Evolutionary conservation across 768 basidiomycete genomes (phyloP), one percentile per base, ranked within the genome.

Genomic region (Lyophyllum semitale): DNA sequence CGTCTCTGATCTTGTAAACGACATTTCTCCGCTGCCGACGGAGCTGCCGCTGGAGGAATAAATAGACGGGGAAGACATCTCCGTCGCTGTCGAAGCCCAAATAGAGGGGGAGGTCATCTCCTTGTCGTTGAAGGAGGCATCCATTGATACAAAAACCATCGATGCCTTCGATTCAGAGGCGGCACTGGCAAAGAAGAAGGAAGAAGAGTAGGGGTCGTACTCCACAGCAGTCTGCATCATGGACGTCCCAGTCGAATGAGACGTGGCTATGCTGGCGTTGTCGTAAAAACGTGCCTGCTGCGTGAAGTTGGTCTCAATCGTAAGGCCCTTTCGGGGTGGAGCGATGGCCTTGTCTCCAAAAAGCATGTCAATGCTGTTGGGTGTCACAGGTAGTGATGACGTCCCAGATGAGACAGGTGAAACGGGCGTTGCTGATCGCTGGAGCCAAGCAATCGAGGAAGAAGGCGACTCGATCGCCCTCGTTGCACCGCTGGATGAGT

Each of bases 161-260:
- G 73, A 74, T 26, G 67, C 59, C 60, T 71, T 73, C 18, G 77
- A 73, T 15, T 71, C 56, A 17, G 77, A 75, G 33, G 73, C 66
- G 2, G 80, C 74, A 33, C 77, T 79, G 51, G 74, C 73, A 51
- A 84, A 69, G 61, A 79, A 84, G 59, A 81, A 84, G 51, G 81
- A 79, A 1, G 84, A 84, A 17, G 81, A 78, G 61, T 82, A 84
- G 12, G 79, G 77, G 51, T 81, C 84, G 52, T 81, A 79, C 68
- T 89, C 88, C 45, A 88, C 82, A 35, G 88, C 88, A 18, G 88
- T 90, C 55, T 87, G 87, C 87, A 90, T 88, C 59, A 78, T 76
- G 25, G 87, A 87, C 29, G 85, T 84, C 17, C 75, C 72, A 33
- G 81, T 78, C 13, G 81, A 81, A 55, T 63, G 75, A 40, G 76